These are phyloP conservation scores for Calycina marina DNA, from an alignment of 2,329 filamentous ascomycete species.

Conservation along the genomic window DNA sequence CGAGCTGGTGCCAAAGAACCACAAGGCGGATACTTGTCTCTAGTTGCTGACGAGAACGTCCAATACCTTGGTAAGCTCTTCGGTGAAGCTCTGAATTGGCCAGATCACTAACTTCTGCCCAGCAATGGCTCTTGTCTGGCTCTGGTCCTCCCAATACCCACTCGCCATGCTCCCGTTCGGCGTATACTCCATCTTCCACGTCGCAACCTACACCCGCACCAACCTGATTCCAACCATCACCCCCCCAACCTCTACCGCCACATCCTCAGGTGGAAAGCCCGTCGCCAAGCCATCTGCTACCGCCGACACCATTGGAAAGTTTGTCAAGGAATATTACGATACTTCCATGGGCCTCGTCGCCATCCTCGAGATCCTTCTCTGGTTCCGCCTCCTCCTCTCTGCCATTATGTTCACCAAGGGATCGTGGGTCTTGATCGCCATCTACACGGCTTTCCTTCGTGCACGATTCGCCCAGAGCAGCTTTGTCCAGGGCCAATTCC, in stretches of 20 bases:
- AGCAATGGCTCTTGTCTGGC: slow-evolving; percentile 94
- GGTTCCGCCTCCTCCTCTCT: slow-evolving; percentile 67
- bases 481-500: slow-evolving; percentile 78
- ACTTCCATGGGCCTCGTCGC: slow-evolving; percentile 88
- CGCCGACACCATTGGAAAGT: slow-evolving; percentile 73
- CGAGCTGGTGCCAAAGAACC: slow-evolving; percentile 49
- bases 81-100: neutral
- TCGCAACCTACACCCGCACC: slow-evolving; percentile 87
- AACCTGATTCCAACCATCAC: slow-evolving; percentile 81
- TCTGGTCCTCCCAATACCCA: slow-evolving; percentile 77
- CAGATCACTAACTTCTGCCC: slow-evolving; percentile 8
- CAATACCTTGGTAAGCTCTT: slow-evolving; percentile 74
- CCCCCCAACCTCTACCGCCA: slow-evolving; percentile 44
- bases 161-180: slow-evolving; percentile 86
- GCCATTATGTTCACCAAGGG: slow-evolving; percentile 79
- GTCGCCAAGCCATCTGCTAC: slow-evolving; percentile 37
- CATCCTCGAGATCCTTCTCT: slow-evolving; percentile 72
- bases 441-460: slow-evolving; percentile 89
- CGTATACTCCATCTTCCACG: slow-evolving; percentile 97
- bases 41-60: slow-evolving; percentile 85
- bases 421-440: slow-evolving; percentile 71
- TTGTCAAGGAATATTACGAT: slow-evolving; percentile 98
- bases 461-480: slow-evolving; percentile 79
- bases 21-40: slow-evolving; percentile 41
- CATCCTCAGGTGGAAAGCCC: slow-evolving; percentile 41